These are phyloP conservation scores for Venustampulla echinocandica DNA, from an alignment of 495 filamentous ascomycete species.

Conservation along the genomic window DNA sequence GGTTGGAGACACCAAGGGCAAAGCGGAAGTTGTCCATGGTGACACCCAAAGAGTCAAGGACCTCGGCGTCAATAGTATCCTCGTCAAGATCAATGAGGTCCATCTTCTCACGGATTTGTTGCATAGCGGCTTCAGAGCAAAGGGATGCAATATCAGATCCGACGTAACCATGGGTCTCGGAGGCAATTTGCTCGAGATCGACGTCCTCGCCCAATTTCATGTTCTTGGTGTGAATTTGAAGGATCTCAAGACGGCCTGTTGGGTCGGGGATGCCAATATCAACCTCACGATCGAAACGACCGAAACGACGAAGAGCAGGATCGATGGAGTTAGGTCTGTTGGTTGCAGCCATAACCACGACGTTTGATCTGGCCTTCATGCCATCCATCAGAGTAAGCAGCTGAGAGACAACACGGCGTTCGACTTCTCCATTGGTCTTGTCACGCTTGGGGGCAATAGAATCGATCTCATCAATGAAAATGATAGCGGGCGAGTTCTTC, in stretches of 20 bases:
- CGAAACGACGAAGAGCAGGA: constrained; percentile 91
- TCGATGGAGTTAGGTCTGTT: constrained; percentile 98
- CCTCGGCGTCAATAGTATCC: constrained; percentile 97
- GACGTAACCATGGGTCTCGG: constrained; percentile 98
- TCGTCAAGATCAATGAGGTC: constrained; percentile 98
- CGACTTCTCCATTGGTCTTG: constrained; percentile 98
- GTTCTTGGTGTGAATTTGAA: constrained; percentile 99
- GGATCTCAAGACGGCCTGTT: constrained; percentile 95
- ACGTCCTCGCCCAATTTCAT: constrained; percentile 99
- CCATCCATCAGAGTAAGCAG: constrained; percentile 97
- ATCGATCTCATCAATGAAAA: constrained; percentile 99
- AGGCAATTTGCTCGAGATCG: constrained; percentile 90
- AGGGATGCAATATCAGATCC: constrained; percentile 98
- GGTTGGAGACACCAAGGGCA: constrained; percentile 94
- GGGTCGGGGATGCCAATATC: constrained; percentile 97
- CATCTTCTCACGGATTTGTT: constrained; percentile 99
- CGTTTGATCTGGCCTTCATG: constrained; percentile 98
- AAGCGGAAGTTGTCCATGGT: constrained; percentile 99
- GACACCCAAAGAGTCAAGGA: constrained; percentile 93
- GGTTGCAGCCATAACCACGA: constrained; percentile 97
- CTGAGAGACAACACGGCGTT: constrained; percentile 96
- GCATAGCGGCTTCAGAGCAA: constrained; percentile 98
- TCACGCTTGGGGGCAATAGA: constrained; percentile 99
- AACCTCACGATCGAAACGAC: constrained; percentile 93
- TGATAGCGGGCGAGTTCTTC: constrained; percentile 98